phyloP scores from a whole-genome alignment of 805 yeast species.

The Wickerhamomyces canadensis region DNA sequence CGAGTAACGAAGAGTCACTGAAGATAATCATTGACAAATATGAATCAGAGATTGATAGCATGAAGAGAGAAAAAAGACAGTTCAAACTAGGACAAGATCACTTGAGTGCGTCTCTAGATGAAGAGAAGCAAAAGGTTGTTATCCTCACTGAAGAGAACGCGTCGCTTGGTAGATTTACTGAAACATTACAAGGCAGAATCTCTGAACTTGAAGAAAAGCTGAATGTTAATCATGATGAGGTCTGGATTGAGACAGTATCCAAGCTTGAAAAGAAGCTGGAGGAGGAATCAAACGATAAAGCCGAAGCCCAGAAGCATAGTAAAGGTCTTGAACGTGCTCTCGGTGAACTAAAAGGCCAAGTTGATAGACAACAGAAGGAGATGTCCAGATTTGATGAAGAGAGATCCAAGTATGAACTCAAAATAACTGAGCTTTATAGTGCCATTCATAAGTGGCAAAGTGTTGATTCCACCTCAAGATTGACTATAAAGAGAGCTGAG shows the following conservation, averaged over 20 bases:
- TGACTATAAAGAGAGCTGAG: slow-evolving; percentile 40
- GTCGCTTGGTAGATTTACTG: slow-evolving; percentile 50
- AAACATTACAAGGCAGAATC: slow-evolving; percentile 42
- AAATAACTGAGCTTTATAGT: slow-evolving; percentile 39
- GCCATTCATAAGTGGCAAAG: slow-evolving; percentile 38
- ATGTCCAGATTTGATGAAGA: slow-evolving; percentile 53
- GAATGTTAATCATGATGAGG: slow-evolving; percentile 45
- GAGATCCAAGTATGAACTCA: slow-evolving; percentile 47
- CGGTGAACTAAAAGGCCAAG: slow-evolving; percentile 46
- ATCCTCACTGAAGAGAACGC: slow-evolving; percentile 64
- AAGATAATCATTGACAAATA: slow-evolving; percentile 21
- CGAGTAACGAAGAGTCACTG: slow-evolving; percentile 12
- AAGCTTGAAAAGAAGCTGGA: slow-evolving; percentile 48
- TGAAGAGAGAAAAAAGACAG: slow-evolving; percentile 27
- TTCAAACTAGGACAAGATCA: slow-evolving; percentile 19
- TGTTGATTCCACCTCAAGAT: slow-evolving; percentile 38
- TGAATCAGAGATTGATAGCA: slow-evolving; percentile 24
- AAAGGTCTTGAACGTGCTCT: slow-evolving; percentile 47
- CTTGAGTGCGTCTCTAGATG: slow-evolving; percentile 25
- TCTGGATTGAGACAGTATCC: slow-evolving; percentile 53
- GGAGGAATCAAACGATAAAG: slow-evolving; percentile 39
- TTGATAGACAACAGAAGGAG: slow-evolving; percentile 45
- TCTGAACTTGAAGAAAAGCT: slow-evolving; percentile 42
- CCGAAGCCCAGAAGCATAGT: slow-evolving; percentile 46
- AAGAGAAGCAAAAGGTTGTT: slow-evolving; percentile 46